Evolutionary conservation across 2,329 filamentous ascomycete genomes (phyloP).

Genomic region (Fusarium sp.): DNA sequence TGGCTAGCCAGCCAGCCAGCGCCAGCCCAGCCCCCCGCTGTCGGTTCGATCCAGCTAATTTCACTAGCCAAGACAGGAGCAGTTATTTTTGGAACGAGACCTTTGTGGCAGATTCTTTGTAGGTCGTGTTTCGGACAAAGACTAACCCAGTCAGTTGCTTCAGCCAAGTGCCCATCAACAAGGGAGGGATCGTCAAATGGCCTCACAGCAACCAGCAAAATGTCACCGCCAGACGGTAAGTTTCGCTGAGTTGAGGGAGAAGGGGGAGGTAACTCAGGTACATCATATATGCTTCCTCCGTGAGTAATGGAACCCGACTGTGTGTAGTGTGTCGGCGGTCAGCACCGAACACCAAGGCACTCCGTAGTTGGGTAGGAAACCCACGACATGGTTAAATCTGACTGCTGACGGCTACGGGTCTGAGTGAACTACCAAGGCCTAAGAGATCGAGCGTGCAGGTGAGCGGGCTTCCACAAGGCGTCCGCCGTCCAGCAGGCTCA

Average conservation of each 20-base stretch:
- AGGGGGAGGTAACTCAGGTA: slow-evolving; percentile 15
- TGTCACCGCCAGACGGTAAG: slow-evolving; percentile 17
- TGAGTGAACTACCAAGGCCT: slow-evolving; percentile 20
- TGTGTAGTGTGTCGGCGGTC: slow-evolving; percentile 37
- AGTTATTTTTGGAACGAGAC: slow-evolving; percentile 45
- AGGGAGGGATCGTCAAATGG: slow-evolving; percentile 33
- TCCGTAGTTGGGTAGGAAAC: slow-evolving; percentile 5
- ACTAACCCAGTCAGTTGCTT: slow-evolving; percentile 27
- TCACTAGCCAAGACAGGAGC: slow-evolving; percentile 29
- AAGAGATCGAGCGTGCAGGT: slow-evolving; percentile 28
- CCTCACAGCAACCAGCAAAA: slow-evolving; percentile 22
- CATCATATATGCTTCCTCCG: slow-evolving; percentile 8
- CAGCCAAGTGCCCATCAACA: slow-evolving; percentile 24
- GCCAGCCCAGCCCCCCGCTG: slow-evolving; percentile 16
- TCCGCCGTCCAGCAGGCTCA: slow-evolving; percentile 42
- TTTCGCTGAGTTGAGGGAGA: not conserved
- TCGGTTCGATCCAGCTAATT: slow-evolving; percentile 44
- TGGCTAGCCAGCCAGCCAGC: not conserved
- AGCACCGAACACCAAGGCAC: slow-evolving; percentile 29
- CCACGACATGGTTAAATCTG: slow-evolving; percentile 43
- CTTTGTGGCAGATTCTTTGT: slow-evolving; percentile 37
- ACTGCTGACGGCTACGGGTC: slow-evolving; percentile 32
- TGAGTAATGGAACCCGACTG: not conserved
- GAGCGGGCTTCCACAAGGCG: slow-evolving; percentile 43
- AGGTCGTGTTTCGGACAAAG: slow-evolving; percentile 43